phyloP scores from a whole-genome alignment of 192 early-diverging fungal genomes.

The Gryganskiella cystojenkinii region DNA sequence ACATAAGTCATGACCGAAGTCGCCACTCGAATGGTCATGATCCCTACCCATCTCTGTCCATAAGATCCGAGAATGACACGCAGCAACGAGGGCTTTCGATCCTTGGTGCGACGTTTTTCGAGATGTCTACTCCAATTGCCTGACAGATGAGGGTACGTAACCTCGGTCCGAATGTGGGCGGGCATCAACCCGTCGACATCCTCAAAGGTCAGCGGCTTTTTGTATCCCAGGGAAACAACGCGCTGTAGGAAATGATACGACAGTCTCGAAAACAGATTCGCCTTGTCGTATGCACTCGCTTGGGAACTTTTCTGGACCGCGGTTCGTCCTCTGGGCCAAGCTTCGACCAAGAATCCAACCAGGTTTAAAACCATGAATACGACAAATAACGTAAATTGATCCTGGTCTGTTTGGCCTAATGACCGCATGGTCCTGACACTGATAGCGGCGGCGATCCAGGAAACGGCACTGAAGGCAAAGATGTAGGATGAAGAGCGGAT shows the following conservation, averaged over 20 bases:
- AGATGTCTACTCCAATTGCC: conserved; percentile 4
- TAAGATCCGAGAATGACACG: conserved; percentile 24
- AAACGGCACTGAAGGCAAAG: conserved; percentile 14
- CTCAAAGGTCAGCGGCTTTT: conserved; percentile 1
- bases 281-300: conserved; percentile 26
- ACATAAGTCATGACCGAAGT: conserved; percentile 32
- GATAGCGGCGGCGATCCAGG: conserved; percentile 18
- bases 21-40: conserved; percentile 13
- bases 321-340: conserved; percentile 25
- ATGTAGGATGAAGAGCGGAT: conserved; percentile 25
- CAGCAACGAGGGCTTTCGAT: conserved; percentile 10
- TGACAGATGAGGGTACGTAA: conserved; percentile 4
- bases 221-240: conserved; percentile 24
- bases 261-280: conserved; percentile 41
- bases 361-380: conserved; percentile 23
- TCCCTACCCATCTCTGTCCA: conserved; percentile 9
- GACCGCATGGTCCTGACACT: conserved; percentile 17
- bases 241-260: conserved; percentile 42
- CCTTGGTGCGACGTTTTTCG: neutral
- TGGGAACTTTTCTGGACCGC: neutral
- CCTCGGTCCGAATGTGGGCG: conserved; percentile 7
- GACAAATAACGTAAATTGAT: conserved; percentile 16
- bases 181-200: conserved; percentile 37
- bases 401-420: neutral
- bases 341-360: conserved; percentile 18